Conservation (phyloP, 2,329 filamentous ascomycete species). For the Myriosclerotinia duriaeana region DNA sequence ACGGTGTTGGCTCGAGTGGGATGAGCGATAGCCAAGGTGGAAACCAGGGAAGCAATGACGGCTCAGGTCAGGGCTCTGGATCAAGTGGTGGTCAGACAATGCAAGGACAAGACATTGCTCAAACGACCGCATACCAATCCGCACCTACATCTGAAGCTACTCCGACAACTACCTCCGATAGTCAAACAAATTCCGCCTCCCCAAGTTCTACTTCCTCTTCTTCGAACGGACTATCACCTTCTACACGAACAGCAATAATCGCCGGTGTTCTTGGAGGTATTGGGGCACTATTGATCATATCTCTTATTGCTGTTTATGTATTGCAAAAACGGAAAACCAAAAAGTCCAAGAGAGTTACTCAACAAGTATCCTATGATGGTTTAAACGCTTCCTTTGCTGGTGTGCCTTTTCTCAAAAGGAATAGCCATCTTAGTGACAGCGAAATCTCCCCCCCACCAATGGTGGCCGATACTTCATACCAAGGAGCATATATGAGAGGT, state of each 20-base stretch:
- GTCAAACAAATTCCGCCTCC: conserved; percentile 8
- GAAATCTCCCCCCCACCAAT: conserved; percentile 18
- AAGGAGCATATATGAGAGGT: conserved; percentile 26
- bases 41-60: not conserved
- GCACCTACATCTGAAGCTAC: conserved; percentile 23
- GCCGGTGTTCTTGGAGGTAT: conserved; percentile 31
- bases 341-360: conserved; percentile 16
- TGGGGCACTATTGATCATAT: conserved; percentile 27
- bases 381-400: conserved; percentile 31
- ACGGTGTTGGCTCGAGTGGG: conserved; percentile 3
- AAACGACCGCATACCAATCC: conserved; percentile 10
- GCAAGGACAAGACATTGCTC: conserved; percentile 1
- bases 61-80: not conserved
- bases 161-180: conserved; percentile 22
- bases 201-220: conserved; percentile 24
- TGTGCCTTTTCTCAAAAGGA: conserved; percentile 27
- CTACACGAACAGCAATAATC: conserved; percentile 27
- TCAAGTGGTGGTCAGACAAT: not conserved
- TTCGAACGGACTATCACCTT: conserved; percentile 21
- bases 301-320: conserved; percentile 28
- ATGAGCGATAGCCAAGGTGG: not conserved
- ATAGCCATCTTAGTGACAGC: conserved; percentile 16
- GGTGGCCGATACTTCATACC: conserved; percentile 19
- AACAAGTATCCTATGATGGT: conserved; percentile 30
- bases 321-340: conserved; percentile 28